phyloP scores from a whole-genome alignment of 345 rosid genomes.

The Ailanthus altissimus region DNA sequence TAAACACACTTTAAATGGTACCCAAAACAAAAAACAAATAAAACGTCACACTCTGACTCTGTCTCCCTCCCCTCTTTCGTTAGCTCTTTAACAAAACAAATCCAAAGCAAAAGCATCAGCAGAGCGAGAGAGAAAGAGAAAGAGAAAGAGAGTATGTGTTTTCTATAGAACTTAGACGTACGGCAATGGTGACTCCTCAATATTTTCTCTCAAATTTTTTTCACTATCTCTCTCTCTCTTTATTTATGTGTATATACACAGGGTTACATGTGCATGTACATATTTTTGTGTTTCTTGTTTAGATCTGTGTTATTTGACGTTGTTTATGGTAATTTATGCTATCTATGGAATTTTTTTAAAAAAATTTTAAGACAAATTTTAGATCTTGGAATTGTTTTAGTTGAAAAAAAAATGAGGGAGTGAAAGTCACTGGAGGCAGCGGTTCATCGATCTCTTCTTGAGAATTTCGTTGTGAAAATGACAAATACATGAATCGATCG shows the following conservation, averaged over 20 bases:
- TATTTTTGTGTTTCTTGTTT: background rate
- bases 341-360: too few species aligned
- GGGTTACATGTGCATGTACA: too few species aligned
- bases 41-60: constrained; percentile 14
- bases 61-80: background rate
- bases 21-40: background rate
- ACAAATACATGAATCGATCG: constrained; percentile 83
- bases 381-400: background rate
- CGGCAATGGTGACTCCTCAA: constrained; percentile 38
- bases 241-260: constrained; percentile 8
- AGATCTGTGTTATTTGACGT: constrained; percentile 32
- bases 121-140: constrained; percentile 15
- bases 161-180: constrained; percentile 6
- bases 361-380: too few species aligned
- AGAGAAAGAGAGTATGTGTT: constrained; percentile 15
- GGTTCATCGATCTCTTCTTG: constrained; percentile 99
- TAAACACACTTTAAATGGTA: background rate
- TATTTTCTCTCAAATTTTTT: constrained; percentile 26
- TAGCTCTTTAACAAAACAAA: too few species aligned
- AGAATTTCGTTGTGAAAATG: constrained; percentile 32
- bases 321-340: background rate
- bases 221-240: constrained; percentile 1
- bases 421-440: constrained; percentile 94
- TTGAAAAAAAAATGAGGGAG: constrained; percentile 2
- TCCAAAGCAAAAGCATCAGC: too few species aligned